These are phyloP conservation scores for Calvatia gigantea DNA, from an alignment of 768 basidiomycete genomes.

Conservation along the genomic window DNA sequence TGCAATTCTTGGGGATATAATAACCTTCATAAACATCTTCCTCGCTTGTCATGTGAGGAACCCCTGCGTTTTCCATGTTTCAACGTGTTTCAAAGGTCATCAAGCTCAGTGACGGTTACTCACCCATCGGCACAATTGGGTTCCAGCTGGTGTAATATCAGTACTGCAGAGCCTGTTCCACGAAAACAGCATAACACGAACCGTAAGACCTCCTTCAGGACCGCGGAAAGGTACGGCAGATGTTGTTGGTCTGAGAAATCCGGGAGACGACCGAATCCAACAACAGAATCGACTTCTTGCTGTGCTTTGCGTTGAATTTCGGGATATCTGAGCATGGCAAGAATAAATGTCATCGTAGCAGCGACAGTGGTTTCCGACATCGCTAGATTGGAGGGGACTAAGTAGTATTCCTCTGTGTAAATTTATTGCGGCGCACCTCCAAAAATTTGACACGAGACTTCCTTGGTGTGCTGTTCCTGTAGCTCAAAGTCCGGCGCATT, in stretches of 20 bases:
- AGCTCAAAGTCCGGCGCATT: background rate
- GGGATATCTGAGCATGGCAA: constrained; percentile 17
- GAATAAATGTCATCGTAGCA: constrained; percentile 35
- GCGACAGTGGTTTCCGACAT: constrained; percentile 21
- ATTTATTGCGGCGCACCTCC: background rate
- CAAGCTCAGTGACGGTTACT: background rate
- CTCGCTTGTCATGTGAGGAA: background rate
- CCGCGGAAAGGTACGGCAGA: constrained; percentile 20
- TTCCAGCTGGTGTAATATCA: background rate
- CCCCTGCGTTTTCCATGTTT: no score
- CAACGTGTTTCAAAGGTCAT: no score
- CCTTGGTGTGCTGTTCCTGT: background rate
- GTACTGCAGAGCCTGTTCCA: constrained; percentile 9
- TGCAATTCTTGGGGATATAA: constrained; percentile 11
- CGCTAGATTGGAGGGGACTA: background rate
- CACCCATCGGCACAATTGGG: constrained; percentile 8
- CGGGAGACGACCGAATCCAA: background rate
- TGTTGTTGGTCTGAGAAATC: constrained; percentile 17
- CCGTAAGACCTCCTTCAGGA: constrained; percentile 20
- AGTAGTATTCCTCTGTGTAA: background rate
- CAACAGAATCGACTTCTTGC: constrained; percentile 6
- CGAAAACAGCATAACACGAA: background rate
- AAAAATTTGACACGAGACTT: background rate
- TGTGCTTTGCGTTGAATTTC: constrained; percentile 6
- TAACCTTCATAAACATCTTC: constrained; percentile 13